A percentile compares a stretch with the other conserved stretches of the same genome.
Conservation (phyloP, 768 basidiomycete species). For the Boletus sensibilis region DNA sequence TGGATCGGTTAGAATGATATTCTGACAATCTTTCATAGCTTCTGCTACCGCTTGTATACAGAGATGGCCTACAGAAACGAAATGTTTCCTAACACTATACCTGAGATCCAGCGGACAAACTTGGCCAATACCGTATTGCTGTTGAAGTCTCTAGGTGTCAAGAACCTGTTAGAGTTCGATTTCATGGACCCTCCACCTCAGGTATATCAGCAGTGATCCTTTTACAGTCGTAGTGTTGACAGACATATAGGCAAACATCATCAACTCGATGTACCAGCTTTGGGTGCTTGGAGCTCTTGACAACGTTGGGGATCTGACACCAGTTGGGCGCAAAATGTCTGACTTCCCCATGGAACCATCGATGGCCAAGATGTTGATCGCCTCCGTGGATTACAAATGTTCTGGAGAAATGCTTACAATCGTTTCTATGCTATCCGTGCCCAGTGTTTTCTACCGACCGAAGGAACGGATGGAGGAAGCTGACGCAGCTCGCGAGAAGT, state of each 20-base stretch:
- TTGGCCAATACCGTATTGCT: slow-evolving; percentile 94
- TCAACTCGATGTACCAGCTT: slow-evolving; percentile 99
- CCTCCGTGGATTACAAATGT: slow-evolving; percentile 86
- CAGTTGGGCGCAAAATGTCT: slow-evolving; percentile 93
- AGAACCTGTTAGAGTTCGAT: slow-evolving; percentile 96
- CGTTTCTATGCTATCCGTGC: slow-evolving; percentile 98
- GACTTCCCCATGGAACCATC: slow-evolving; percentile 99
- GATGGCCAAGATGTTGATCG: slow-evolving; percentile 97
- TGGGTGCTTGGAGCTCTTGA: slow-evolving; percentile 98
- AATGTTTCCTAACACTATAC: slow-evolving; percentile 92
- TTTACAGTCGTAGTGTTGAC: not conserved
- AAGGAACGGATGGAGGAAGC: slow-evolving; percentile 97
- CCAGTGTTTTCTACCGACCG: slow-evolving; percentile 95
- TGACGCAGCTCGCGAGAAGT: slow-evolving; percentile 96
- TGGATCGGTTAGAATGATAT: not conserved
- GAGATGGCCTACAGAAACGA: slow-evolving; percentile 97
- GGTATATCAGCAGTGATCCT: slow-evolving; percentile 38
- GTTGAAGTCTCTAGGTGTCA: slow-evolving; percentile 94
- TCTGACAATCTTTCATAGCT: slow-evolving; percentile 44
- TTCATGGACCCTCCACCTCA: slow-evolving; percentile 99
- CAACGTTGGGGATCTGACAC: slow-evolving; percentile 95
- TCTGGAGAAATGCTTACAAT: slow-evolving; percentile 97
- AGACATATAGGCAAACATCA: slow-evolving; percentile 75
- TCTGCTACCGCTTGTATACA: slow-evolving; percentile 95
- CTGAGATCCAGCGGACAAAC: slow-evolving; percentile 98